These are phyloP conservation scores for Wickerhamomyces chambardii DNA, from an alignment of 805 yeast genomes.

Conservation along the genomic window DNA sequence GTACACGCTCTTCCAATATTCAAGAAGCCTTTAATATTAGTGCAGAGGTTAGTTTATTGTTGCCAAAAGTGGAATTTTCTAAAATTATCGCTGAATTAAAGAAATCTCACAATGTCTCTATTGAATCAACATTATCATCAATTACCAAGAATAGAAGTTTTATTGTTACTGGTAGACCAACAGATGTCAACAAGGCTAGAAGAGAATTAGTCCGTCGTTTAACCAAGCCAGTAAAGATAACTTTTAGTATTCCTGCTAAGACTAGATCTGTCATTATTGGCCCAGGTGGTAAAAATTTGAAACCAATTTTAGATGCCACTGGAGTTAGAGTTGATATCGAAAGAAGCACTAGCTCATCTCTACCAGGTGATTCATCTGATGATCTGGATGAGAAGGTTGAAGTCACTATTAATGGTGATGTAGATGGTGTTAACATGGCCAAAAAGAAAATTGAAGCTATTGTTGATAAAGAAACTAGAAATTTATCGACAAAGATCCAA, in stretches of 20 bases:
- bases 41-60: conserved; percentile 55
- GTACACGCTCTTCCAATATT: conserved; percentile 40
- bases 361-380: conserved; percentile 45
- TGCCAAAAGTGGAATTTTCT: conserved; percentile 57
- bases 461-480: conserved; percentile 67
- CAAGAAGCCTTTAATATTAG: conserved; percentile 78
- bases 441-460: conserved; percentile 59
- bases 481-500: conserved; percentile 38
- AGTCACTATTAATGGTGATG: conserved; percentile 73
- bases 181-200: conserved; percentile 59
- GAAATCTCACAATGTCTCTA: conserved; percentile 48
- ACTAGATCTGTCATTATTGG: conserved; percentile 80
- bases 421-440: conserved; percentile 74
- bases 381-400: conserved; percentile 48
- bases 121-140: conserved; percentile 78
- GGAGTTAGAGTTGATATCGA: conserved; percentile 69
- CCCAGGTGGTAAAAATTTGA: conserved; percentile 73
- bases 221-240: conserved; percentile 60
- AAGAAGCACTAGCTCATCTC: conserved; percentile 22
- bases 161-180: conserved; percentile 68
- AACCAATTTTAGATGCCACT: conserved; percentile 64
- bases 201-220: conserved; percentile 67
- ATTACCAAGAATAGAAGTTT: conserved; percentile 74
- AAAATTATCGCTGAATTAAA: conserved; percentile 59
- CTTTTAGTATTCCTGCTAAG: conserved; percentile 65